These are phyloP conservation scores for Seiridium cupressi DNA, from an alignment of 2,329 filamentous ascomycete genomes.

Conservation along the genomic window DNA sequence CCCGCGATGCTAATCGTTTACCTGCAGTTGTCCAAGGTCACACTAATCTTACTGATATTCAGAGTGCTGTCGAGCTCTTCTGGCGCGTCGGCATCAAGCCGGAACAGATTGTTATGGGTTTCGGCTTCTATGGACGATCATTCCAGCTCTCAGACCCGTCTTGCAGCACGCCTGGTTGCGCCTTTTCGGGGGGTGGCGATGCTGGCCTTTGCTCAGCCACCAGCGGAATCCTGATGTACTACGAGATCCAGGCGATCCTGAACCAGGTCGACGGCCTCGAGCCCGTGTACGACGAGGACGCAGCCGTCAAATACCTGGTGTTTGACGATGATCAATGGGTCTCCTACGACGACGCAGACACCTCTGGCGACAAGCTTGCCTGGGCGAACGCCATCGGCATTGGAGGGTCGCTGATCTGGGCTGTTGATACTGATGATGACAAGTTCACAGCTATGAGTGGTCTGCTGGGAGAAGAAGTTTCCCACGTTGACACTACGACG, in stretches of 20 bases:
- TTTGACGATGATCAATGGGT: conserved; percentile 35
- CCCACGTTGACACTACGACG: background rate
- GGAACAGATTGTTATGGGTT: conserved; percentile 33
- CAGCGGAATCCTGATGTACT: background rate
- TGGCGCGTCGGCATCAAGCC: conserved; percentile 38
- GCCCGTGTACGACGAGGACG: background rate
- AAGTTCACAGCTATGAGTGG: conserved; percentile 13
- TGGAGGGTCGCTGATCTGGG: conserved; percentile 30
- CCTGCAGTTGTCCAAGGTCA: conserved; percentile 28
- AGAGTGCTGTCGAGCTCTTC: conserved; percentile 38
- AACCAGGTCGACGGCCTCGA: background rate
- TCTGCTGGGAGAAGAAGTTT: background rate
- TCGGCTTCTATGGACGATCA: conserved; percentile 35
- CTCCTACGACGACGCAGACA: conserved; percentile 13
- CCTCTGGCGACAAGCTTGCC: conserved; percentile 39
- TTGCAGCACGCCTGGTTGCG: conserved; percentile 21
- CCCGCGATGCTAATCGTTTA: too few species aligned
- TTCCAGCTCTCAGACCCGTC: conserved; percentile 14
- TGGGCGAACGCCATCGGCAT: conserved; percentile 30
- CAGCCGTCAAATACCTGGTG: conserved; percentile 23
- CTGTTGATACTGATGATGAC: conserved; percentile 24
- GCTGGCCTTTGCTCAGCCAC: conserved; percentile 18
- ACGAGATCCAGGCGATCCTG: background rate
- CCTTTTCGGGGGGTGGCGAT: conserved; percentile 16
- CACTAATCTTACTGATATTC: conserved; percentile 47